Evolutionary conservation across 192 early-diverging fungal genomes (phyloP), one percentile per base, ranked within the genome.

Genomic region (Backusella circina): DNA sequence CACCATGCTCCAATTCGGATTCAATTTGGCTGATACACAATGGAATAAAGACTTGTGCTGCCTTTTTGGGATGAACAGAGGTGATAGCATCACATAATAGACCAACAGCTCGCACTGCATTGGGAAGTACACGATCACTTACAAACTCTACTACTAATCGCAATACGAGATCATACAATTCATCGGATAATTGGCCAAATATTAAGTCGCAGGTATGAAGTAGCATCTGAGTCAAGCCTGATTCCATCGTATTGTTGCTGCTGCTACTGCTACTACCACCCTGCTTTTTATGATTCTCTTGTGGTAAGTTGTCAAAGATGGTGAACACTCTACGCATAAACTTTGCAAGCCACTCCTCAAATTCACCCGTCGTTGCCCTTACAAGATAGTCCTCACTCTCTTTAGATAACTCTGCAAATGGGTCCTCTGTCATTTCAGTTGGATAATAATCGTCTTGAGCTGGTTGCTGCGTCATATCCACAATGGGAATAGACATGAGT

Each of bases 281-380:
- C 54, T 81, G 77, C 51, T 88, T 88, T 30, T 82, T 78, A 13
- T 85, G 85, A 67, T 86, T 90, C 31, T 91, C 79, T 54, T 93
- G 85, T 10, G 93, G 93, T 65, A 94, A 78, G 72, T 94, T 94
- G 70, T 93, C 91, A 77, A 94, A 87, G 75, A 97, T 87, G 32
- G 83, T 84, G 71, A 96, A 94, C 15, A 93, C 86, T 26, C 95
- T 81, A 36, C 93, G 89, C 74, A 95, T 77, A 74, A 93, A 97
- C 80, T 93, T 90, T 64, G 92, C 84, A 32, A 96, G 79, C 95
- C 95, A 98, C 26, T 90, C 89, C 72, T 95, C 95, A 84, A 98
- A 97, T 64, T 90, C 89, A 0, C 88, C 91, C 0, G 97, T 97
- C 73, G 89, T 90, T 5, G 88, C 82, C 32, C 91, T 86, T 9